Conservation (phyloP, 2,329 filamentous ascomycete genomes). For the Pezicula neosporulosa region DNA sequence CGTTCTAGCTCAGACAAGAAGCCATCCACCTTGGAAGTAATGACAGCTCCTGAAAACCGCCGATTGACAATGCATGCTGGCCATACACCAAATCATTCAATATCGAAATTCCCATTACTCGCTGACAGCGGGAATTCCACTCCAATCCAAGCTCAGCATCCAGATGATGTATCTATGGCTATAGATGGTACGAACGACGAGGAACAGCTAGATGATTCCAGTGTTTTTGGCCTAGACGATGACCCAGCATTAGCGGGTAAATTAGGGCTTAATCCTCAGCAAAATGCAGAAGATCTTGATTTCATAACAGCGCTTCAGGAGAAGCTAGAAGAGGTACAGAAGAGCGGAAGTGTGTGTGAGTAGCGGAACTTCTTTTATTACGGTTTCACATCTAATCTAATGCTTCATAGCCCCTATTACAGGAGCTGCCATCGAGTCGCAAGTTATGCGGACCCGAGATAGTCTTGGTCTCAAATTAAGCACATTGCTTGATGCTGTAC, state of each 20-base stretch:
- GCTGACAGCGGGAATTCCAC: constrained; percentile 25
- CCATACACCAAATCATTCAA: constrained; percentile 56
- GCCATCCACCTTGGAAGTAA: constrained; percentile 13
- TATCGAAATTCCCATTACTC: constrained; percentile 46
- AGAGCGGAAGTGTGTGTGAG: constrained; percentile 10
- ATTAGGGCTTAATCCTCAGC: constrained; percentile 19
- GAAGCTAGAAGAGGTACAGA: constrained; percentile 20
- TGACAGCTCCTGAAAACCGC: constrained; percentile 35
- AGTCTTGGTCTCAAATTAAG: not conserved
- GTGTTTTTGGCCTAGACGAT: constrained; percentile 1
- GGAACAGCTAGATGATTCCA: constrained; percentile 8
- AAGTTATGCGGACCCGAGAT: not conserved
- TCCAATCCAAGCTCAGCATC: constrained; percentile 19
- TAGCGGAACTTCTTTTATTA: no score
- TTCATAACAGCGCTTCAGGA: constrained; percentile 21
- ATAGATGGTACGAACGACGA: not conserved
- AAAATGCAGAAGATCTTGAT: constrained; percentile 11
- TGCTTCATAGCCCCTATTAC: not conserved
- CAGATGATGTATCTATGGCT: constrained; percentile 1
- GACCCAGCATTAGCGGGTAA: constrained; percentile 22
- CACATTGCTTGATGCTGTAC: not conserved
- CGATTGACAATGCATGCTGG: constrained; percentile 60
- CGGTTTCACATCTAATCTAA: no score
- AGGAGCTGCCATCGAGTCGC: constrained; percentile 1
- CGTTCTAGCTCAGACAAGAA: constrained; percentile 2